phyloP scores from a whole-genome alignment of 768 basidiomycete genomes.

The Rhodotorula graminis region DNA sequence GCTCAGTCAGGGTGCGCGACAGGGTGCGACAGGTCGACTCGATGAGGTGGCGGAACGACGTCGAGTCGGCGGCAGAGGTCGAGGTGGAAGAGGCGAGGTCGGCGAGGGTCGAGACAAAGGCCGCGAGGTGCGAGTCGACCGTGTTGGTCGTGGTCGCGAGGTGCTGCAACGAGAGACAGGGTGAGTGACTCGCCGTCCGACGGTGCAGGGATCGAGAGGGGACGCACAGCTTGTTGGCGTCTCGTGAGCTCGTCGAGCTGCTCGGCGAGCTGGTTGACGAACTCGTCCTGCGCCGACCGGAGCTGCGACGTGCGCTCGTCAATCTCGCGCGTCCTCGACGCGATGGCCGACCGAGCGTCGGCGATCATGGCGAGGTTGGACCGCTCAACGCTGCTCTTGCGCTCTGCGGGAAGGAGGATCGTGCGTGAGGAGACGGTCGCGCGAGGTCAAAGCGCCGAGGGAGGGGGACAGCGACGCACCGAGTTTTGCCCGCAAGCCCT shows the following conservation, averaged over 20 bases:
- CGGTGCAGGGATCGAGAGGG: no score
- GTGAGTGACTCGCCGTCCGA: no score
- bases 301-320: constrained; percentile 6
- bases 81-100: neutral
- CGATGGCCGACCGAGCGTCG: constrained; percentile 5
- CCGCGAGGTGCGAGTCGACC: neutral
- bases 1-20: neutral
- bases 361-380: constrained; percentile 19
- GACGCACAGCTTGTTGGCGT: constrained; percentile 4
- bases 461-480: constrained; percentile 9
- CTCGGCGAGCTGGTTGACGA: neutral
- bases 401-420: neutral
- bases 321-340: constrained; percentile 1
- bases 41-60: constrained; percentile 17
- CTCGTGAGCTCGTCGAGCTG: constrained; percentile 5
- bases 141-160: constrained; percentile 10
- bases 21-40: constrained; percentile 10
- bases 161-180: neutral
- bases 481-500: constrained; percentile 33
- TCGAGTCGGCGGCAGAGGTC: neutral
- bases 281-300: constrained; percentile 9
- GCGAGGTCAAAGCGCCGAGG: no score
- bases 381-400: constrained; percentile 20
- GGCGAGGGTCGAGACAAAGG: neutral
- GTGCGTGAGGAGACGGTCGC: no score